Conservation (phyloP, 179 eudicot species). For the Silene coronaria region DNA sequence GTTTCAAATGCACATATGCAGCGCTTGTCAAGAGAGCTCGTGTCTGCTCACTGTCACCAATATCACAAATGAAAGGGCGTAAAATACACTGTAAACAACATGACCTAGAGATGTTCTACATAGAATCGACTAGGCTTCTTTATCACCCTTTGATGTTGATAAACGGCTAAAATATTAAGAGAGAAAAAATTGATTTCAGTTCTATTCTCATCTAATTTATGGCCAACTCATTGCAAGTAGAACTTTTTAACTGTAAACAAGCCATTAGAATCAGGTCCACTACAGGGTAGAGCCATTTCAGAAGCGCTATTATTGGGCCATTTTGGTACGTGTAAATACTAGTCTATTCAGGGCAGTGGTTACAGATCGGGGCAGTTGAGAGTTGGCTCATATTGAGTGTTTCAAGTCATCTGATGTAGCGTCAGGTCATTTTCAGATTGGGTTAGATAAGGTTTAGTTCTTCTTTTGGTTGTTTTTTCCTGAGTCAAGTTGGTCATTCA, state of each 20-base stretch:
- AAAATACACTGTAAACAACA: background rate
- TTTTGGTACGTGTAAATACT: no score
- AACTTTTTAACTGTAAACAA: background rate
- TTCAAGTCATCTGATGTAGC: background rate
- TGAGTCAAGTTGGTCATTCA: no score
- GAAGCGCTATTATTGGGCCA: background rate
- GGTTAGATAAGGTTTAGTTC: no score
- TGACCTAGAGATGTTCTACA: background rate
- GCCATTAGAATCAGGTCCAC: background rate
- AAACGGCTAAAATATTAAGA: no score
- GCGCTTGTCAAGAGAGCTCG: constrained; percentile 71
- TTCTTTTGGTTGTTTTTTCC: no score
- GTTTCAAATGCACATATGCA: constrained; percentile 88
- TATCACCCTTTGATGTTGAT: no score
- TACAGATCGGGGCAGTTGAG: background rate
- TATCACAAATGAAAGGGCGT: constrained; percentile 12
- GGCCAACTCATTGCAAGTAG: background rate
- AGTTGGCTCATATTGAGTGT: background rate
- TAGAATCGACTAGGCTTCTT: background rate
- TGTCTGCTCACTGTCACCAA: constrained; percentile 69
- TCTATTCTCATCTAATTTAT: no score
- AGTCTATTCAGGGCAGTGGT: background rate
- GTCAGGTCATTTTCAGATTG: background rate
- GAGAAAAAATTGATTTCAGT: no score
- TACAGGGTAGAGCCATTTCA: background rate